Base-by-base conservation (phyloP, 2,329 filamentous ascomycete species). In the Exophiala sp. region DNA sequence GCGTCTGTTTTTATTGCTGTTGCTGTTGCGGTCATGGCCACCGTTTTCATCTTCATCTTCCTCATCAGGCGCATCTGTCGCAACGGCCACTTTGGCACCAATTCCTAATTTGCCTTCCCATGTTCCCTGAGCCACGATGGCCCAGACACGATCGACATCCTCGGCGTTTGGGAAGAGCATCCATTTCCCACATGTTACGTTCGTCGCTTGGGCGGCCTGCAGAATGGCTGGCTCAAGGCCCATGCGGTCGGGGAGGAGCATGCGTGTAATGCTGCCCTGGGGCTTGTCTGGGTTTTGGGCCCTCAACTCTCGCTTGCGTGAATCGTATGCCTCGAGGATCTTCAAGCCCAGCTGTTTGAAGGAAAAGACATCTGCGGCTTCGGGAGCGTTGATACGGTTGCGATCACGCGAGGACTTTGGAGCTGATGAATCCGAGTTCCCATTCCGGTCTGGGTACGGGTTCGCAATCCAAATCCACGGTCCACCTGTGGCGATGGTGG, bases 401-500 rank as follows among this genome's bases (percentile, higher is more conserved):
- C 14, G 30, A 6, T 14, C 11, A n/a, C 38, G 39, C 40, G 10
- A 9, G 18, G 16, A 19, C n/a, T n/a, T 27, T 27, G 24, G 24
- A 27, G 24, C 10, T 10, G 24, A n/a, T n/a, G n/a, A n/a, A n/a
- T n/a, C n/a, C n/a, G n/a, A n/a, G 24, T 27, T 10, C 10, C 24
- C 6, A 10, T 5, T 27, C 19, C 18, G 14, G 34, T 13, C 5
- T 5, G 58, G 54, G 60, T 77, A 76, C 0, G 83, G 84, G 64
- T 88, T 88, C 45, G 75, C 77, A 35, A 86, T 78, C 70, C 78
- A 88, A 41, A 95, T 87, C 85, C 86, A 93, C 0, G 77, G 76
- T 2, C 76, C 72, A 0, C 68, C 58, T 19, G 39, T 29, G 1
- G 65, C 67, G 2, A 68, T 64, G 2, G 71, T 66, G 1, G 82